Evolutionary conservation across 495 filamentous ascomycete species (phyloP).

Genomic region (Penicillium macrosclerotiorum): DNA sequence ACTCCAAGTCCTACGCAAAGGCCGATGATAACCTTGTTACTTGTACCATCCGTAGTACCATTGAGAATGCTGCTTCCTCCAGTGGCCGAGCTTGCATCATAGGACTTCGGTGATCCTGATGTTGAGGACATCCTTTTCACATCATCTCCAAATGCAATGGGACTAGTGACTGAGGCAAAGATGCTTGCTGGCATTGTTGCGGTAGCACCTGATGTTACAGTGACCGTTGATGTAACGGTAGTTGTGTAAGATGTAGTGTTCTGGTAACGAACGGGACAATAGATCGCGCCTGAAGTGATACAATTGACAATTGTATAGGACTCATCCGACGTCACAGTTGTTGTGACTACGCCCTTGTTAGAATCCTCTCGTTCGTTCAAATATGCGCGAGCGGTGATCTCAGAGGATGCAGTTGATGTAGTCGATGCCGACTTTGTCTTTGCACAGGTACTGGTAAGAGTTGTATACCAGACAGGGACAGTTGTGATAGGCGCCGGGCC

Average conservation of each 20-base stretch:
- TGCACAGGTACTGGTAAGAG: slow-evolving; percentile 46
- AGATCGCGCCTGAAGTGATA: slow-evolving; percentile 34
- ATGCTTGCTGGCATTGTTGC: slow-evolving; percentile 35
- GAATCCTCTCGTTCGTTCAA: slow-evolving; percentile 12
- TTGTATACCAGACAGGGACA: slow-evolving; percentile 53
- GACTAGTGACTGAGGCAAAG: slow-evolving; percentile 19
- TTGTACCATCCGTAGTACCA: slow-evolving; percentile 11
- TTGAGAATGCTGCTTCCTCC: background rate
- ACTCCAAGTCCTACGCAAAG: slow-evolving; percentile 43
- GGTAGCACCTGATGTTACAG: slow-evolving; percentile 32
- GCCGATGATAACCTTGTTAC: slow-evolving; percentile 40
- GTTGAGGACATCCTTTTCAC: slow-evolving; percentile 32
- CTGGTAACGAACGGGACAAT: slow-evolving; percentile 48
- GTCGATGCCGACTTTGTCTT: slow-evolving; percentile 17
- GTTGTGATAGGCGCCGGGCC: slow-evolving; percentile 45
- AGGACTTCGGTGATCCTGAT: slow-evolving; percentile 30
- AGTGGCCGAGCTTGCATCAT: slow-evolving; percentile 10
- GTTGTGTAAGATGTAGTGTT: slow-evolving; percentile 26
- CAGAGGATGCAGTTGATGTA: slow-evolving; percentile 10
- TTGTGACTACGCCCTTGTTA: slow-evolving; percentile 35
- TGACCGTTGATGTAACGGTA: slow-evolving; percentile 23
- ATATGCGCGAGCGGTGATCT: slow-evolving; percentile 23
- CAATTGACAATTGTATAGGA: slow-evolving; percentile 40
- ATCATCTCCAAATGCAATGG: slow-evolving; percentile 38
- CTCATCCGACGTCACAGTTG: slow-evolving; percentile 30